These are phyloP conservation scores for Fistulifera pelliculosa DNA, from an alignment of 108 stramenopile genomes.

Conservation along the genomic window DNA sequence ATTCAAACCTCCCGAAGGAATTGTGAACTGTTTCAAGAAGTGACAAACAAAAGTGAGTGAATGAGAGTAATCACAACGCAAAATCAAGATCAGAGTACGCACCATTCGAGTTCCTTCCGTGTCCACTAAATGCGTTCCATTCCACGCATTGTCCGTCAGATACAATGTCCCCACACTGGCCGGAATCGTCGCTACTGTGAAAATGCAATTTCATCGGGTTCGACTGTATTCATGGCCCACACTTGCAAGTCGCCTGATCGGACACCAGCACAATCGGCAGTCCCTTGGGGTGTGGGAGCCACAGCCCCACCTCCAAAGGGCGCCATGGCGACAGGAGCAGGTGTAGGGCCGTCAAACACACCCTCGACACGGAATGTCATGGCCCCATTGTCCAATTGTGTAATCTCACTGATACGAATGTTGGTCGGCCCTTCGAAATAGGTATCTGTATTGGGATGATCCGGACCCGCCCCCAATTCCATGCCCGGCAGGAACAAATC, in stretches of 20 bases:
- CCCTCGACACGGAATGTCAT: not conserved
- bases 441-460: conserved; percentile 40
- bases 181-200: conserved; percentile 37
- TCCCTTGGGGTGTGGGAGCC: no score
- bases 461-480: not conserved
- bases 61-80: no score
- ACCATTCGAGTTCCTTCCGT: conserved; percentile 22
- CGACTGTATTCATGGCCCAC: conserved; percentile 14
- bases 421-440: conserved; percentile 22
- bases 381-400: conserved; percentile 13
- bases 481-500: conserved; percentile 19
- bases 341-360: no score
- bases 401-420: conserved; percentile 21
- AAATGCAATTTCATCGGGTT: conserved; percentile 30
- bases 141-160: conserved; percentile 52
- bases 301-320: no score
- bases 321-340: no score
- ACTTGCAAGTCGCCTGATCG: conserved; percentile 23
- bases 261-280: conserved; percentile 9
- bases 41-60: no score
- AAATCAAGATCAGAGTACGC: no score
- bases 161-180: conserved; percentile 19
- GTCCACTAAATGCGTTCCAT: conserved; percentile 15
- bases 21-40: not conserved
- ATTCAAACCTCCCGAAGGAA: conserved; percentile 1